A percentile compares a stretch with the other conserved stretches of the same genome.
These are phyloP conservation scores for Echinosophora koreensis DNA, from an alignment of 306 rosid genomes.

Conservation along the genomic window DNA sequence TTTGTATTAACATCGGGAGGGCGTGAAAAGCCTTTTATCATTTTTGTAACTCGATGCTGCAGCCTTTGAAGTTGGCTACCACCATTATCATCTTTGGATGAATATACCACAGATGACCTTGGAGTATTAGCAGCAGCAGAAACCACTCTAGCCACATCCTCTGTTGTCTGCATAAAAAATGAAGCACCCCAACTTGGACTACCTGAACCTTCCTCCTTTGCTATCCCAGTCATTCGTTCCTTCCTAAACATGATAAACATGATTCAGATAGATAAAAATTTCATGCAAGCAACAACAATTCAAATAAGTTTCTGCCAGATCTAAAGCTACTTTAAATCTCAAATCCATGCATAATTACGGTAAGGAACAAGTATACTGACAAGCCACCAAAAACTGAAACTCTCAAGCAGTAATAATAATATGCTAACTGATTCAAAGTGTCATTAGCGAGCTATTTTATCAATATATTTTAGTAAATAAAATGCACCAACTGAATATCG, in stretches of 20 bases:
- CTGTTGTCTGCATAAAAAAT: constrained; percentile 63
- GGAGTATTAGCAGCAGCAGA: constrained; percentile 69
- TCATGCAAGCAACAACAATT: constrained; percentile 31
- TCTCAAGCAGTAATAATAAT: background rate
- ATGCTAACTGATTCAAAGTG: background rate
- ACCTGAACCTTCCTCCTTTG: constrained; percentile 63
- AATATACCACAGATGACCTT: constrained; percentile 63
- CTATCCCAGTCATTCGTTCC: constrained; percentile 54
- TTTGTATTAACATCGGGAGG: constrained; percentile 64
- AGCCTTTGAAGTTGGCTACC: constrained; percentile 76
- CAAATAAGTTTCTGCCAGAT: constrained; percentile 17
- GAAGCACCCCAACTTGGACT: constrained; percentile 79
- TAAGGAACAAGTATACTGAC: background rate
- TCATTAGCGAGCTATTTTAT: background rate
- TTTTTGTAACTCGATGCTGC: constrained; percentile 69
- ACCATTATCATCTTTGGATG: constrained; percentile 72
- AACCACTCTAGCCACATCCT: constrained; percentile 77
- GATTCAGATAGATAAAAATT: constrained; percentile 34
- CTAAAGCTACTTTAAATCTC: constrained; percentile 16
- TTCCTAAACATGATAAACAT: constrained; percentile 36
- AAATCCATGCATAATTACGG: constrained; percentile 13
- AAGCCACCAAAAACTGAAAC: constrained; percentile 8
- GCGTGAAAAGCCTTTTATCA: constrained; percentile 79
- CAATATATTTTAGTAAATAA: constrained; percentile 7
- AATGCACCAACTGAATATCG: constrained; percentile 16